phyloP scores from a whole-genome alignment of 2,329 filamentous ascomycete species.

The Sporothrix pallida region DNA sequence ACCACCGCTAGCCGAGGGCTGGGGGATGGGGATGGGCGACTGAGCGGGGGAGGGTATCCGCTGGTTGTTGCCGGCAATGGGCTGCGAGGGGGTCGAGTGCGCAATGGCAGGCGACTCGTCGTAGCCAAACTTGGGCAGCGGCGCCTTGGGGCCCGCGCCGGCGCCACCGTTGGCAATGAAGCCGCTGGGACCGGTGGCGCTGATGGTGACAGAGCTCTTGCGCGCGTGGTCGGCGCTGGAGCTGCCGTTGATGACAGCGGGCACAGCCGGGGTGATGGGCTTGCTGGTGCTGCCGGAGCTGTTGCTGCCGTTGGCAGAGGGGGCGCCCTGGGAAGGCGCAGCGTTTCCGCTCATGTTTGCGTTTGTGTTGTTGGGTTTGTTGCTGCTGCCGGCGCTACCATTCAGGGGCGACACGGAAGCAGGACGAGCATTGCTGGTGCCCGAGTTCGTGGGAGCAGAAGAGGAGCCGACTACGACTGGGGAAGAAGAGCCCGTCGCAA shows the following conservation, averaged over 20 bases:
- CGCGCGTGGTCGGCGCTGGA: constrained; percentile 71
- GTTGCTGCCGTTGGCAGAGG: constrained; percentile 47
- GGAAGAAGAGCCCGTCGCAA: constrained; percentile 64
- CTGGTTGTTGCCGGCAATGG: constrained; percentile 68
- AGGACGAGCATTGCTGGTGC: constrained; percentile 63
- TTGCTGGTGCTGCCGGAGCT: constrained; percentile 30
- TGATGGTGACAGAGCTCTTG: constrained; percentile 92
- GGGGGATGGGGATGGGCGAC: constrained; percentile 92
- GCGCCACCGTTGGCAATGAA: constrained; percentile 77
- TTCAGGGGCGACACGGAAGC: constrained; percentile 80
- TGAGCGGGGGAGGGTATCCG: constrained; percentile 82
- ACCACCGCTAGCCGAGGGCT: constrained; percentile 81
- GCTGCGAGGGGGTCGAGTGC: constrained; percentile 69
- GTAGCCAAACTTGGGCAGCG: constrained; percentile 80
- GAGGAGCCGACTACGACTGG: constrained; percentile 62
- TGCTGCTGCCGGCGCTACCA: constrained; percentile 60
- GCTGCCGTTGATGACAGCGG: constrained; percentile 73
- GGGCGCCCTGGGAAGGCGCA: constrained; percentile 15
- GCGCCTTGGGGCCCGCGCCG: constrained; percentile 62
- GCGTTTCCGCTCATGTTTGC: constrained; percentile 35
- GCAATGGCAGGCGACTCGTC: constrained; percentile 67
- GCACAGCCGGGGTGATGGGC: constrained; percentile 63
- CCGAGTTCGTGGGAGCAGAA: constrained; percentile 53
- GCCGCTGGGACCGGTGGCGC: constrained; percentile 76
- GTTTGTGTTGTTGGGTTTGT: constrained; percentile 21